phyloP scores from a whole-genome alignment of 1,139 yeast genomes.

The Citeromyces hawaiiensis region DNA sequence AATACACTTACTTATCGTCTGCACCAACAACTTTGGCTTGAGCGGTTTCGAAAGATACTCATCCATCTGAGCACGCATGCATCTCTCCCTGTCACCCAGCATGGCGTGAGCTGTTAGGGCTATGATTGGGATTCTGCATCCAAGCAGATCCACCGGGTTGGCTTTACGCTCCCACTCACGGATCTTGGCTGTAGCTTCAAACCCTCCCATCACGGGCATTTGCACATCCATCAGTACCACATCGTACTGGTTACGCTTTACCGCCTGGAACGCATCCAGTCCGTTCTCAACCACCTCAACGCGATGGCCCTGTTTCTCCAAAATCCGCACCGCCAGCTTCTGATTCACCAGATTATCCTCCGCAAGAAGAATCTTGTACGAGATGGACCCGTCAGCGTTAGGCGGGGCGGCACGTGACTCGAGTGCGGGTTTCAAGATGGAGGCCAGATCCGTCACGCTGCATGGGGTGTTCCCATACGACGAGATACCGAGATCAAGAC shows the following conservation, averaged over 20 bases:
- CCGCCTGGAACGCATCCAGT: slow-evolving; percentile 68
- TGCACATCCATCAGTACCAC: slow-evolving; percentile 87
- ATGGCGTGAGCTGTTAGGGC: slow-evolving; percentile 88
- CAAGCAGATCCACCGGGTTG: slow-evolving; percentile 55
- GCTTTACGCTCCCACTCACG: slow-evolving; percentile 80
- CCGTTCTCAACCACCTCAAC: slow-evolving; percentile 84
- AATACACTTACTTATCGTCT: slow-evolving; percentile 74
- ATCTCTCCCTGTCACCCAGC: slow-evolving; percentile 81
- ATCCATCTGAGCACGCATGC: slow-evolving; percentile 83
- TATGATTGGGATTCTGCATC: slow-evolving; percentile 68
- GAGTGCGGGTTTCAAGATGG: slow-evolving; percentile 71
- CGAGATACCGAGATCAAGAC: slow-evolving; percentile 77
- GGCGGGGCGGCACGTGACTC: slow-evolving; percentile 74
- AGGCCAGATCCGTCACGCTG: slow-evolving; percentile 67
- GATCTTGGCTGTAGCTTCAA: slow-evolving; percentile 77
- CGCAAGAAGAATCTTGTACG: slow-evolving; percentile 64
- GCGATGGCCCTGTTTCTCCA: slow-evolving; percentile 72
- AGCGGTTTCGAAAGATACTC: slow-evolving; percentile 80
- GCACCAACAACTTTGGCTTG: slow-evolving; percentile 70
- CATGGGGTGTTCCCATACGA: slow-evolving; percentile 86
- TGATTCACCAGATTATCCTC: slow-evolving; percentile 84
- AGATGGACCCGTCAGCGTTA: slow-evolving; percentile 66
- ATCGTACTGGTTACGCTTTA: slow-evolving; percentile 50
- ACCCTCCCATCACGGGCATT: slow-evolving; percentile 85
- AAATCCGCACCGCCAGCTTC: slow-evolving; percentile 69